Base-by-base conservation (phyloP, 768 basidiomycete species). In the Boletus rubescentipes region DNA sequence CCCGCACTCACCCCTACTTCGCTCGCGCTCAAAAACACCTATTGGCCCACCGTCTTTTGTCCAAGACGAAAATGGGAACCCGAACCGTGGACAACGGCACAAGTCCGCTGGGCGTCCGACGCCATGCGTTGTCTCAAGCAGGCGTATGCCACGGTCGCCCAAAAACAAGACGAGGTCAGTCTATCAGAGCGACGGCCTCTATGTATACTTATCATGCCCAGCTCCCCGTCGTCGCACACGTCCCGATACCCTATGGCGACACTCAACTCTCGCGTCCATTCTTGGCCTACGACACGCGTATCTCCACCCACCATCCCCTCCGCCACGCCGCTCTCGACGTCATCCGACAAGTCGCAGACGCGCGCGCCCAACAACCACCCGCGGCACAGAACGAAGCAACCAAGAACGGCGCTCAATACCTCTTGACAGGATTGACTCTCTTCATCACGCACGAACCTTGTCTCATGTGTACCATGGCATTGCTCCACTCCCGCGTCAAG, bases 401-500 rank as follows among this genome's bases (percentile, higher is more conserved):
- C 37, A 69, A 62, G 50, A 92, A 91, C 60, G 88, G 91, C 14
- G 74, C 85, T 2, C 87, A 89, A 64, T 99, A 99, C 71, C 85
- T 98, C 40, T 78, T 98, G 23, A 98, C 93, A 0, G 84, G 85
- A 2, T 79, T 85, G 16, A 84, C 86, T 1, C 76, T 98, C 23
- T 98, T 98, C 75, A 83, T 85, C 49, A 92, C 93, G 10, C 96
- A 99, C 71, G 97, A 99, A 62, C 97, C 97, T 0, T 99, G 97
- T 62, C 81, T 99, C 52, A 93, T 98, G 92, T 99, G 97, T 69
- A 84, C 86, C 62, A 99, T 99, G 97, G 92, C 94, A 2, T 73
- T 98, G 20, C 74, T 97, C 7, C 97, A 99, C 71, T 94, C 91
- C 1, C 83, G 97, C n/a, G 92, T 98, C 51, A 87, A 89, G 62